Base-by-base conservation (phyloP, 768 basidiomycete species). In the Panus rudis region DNA sequence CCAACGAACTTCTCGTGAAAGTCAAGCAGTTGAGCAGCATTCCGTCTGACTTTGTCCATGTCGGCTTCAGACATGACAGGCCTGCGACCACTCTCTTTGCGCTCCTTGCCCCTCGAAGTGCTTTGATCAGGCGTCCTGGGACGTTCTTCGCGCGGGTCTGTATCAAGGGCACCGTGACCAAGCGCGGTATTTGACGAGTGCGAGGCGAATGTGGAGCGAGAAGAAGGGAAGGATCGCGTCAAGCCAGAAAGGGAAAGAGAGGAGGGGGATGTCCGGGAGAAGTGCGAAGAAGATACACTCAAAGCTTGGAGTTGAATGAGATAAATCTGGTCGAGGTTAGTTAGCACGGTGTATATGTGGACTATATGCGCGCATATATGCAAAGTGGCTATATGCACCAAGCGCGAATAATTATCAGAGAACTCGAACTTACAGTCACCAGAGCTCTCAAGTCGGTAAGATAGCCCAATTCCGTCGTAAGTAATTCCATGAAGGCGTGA, bases 401-500 rank as follows among this genome's bases (percentile, higher is more conserved):
- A n/a, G n/a, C n/a, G n/a, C n/a, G n/a, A n/a, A n/a, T n/a, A n/a
- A n/a, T n/a, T n/a, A 44, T 31, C n/a, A 39, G 42, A 40, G 11
- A 28, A 30, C 28, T 10, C 10, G 2, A 16, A 63, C 74, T 47
- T 59, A 90, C 91, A 50, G 74, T 72, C 43, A 91, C 84, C 33
- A 98, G 71, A 7, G 75, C 75, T 47, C 79, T 76, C 54, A 97
- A 63, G 62, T 93, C 91, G 40, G 71, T 59, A 7, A 92, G 71
- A 60, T 97, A 98, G 6, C 79, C 78, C 16, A 78, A 68, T 67
- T 98, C 94, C 1, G 92, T 93, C 45, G 76, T 70, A 20, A 97
- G 71, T 30, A 98, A 68, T 63, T 97, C 94, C 51, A 79, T 71
- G 39, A 97, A 73, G 5, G 90, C 85, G 54, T 96, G 83, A 49